Base-by-base conservation (phyloP, 2,329 filamentous ascomycete species). In the Fusarium denticulatum region DNA sequence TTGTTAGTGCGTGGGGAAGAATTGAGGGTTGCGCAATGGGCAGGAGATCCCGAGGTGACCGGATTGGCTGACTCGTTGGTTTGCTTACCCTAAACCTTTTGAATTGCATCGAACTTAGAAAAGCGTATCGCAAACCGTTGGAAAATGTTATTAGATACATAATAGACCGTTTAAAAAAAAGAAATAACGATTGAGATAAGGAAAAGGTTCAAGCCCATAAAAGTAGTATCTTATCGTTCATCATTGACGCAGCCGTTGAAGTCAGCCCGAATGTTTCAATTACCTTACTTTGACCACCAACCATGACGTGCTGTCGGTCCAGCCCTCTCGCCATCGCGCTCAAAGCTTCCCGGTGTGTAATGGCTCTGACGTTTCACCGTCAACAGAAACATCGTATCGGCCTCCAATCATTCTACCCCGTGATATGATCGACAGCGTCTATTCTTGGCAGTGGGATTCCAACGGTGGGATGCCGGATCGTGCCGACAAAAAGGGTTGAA, bases 1-100 rank as follows among this genome's bases (percentile, higher is more conserved):
- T 26, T 20, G 6, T 60, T 57, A 28, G 58, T 43, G 53, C n/a
- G 30, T 56, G 59, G 50, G 30, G 47, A 45, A 28, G 28, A 22
- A 9, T 18, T 42, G 12, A 24, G 70, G 47, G 30, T 2, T 13
- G 40, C 36, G 13, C 22, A 69, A 57, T 7, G 24, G 71, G 71
- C 16, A 74, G 43, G 71, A 60, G 46, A 73, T 61, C 42, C 71
- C 71, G 71, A 72, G n/a, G 40, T 50, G 36, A 11, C 34, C 30
- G 1, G 15, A 24, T 28, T 68, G 26, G 36, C 18, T 49, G 30
- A 28, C 49, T 26, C 5, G 16, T 7, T n/a, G 18, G 26, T 4
- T 14, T 18, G n/a, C 15, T 9, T 62, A 49, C 46, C 55, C 53
- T 67, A 9, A 3, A 24, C 26, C 28, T 11, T 4, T 20, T 20